Evolutionary conservation across 257 asterid species (phyloP), one percentile per base, ranked within the genome.

Genomic region (Primulina eburnea): DNA sequence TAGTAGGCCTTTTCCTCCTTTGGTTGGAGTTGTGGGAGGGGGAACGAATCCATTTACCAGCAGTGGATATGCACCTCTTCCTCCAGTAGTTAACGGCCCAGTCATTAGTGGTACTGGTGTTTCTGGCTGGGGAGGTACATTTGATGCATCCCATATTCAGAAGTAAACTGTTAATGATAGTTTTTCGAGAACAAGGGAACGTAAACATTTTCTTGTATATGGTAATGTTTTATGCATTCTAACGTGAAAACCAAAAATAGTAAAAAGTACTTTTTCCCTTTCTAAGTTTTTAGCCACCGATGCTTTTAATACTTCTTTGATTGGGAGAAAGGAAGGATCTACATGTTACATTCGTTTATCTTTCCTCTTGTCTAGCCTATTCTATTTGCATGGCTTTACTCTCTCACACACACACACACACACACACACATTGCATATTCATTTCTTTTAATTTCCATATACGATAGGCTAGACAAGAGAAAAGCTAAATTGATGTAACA

Each of bases 41-140:
- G 82, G 78, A 71, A 71, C 57, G 55, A 59, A 77, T 67, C 82
- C 83, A 30, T 85, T 81, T 80, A 75, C 77, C n/a, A 57, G 70
- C 71, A 73, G 76, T 38, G 73, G 50, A 7, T 69, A 35, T 65
- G 60, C 77, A 28, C 74, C 50, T 64, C 76, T 60, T 37, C 81
- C 82, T 57, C 81, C 59, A 9, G 61, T 57, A 38, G n/a, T 59
- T 12, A 76, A 12, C 57, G 63, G 69, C 7, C 73, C 70, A 29
- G 62, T 69, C 24, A 43, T 10, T 55, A 70, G 29, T 68, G 65
- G 74, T 53, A 76, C 64, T 61, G 76, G 62, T 61, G 55, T 58
- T 65, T 65, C 63, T 75, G 50, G 75, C 18, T 74, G 85, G 84
- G 81, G 72, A 64, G 85, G 81, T 59, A 58, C 79, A 71, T 79